Evolutionary conservation across 805 yeast species (phyloP), one percentile per base, ranked within the genome.

Genomic region (Candida krabiensis): DNA sequence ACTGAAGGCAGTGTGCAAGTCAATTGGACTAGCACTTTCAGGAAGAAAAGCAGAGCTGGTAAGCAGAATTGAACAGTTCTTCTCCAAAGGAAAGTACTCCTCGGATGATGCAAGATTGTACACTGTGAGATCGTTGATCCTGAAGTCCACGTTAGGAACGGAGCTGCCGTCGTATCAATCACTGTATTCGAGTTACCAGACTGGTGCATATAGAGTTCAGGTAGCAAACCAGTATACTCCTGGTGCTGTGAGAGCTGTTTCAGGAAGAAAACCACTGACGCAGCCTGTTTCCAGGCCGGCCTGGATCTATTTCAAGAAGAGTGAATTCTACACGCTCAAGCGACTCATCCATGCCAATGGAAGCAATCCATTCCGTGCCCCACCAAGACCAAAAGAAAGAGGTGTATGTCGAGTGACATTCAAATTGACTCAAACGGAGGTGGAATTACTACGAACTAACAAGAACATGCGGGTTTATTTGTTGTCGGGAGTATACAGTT

Each of bases 41-140:
- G 95, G 93, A 1, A 64, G 79, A 26, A 87, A 86, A 58, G 70
- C 72, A 15, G 83, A 76, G 23, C 59, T 86, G 11, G 71, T 72
- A 37, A 79, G 76, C 24, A 66, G 88, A 23, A 58, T 86, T 5
- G 55, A 63, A 34, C 63, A 60, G n/a, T 73, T 65, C 47, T 47
- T 80, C 25, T 61, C 63, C 19, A 66, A 62, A 29, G 79, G 79
- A 1, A 50, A 55, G 23, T 22, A 38, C 16, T 50, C 55, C n/a
- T 58, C 64, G 15, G 76, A 72, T 37, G 50, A 56, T 5, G 66
- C 70, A 31, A 62, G 76, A 37, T 57, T 79, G 18, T 55, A 66
- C 30, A 70, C 80, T 1, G 55, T 77, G 12, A 63, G 69, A 23
- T 62, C 70, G 21, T 43, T 79, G 12, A 69, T 79, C 11, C 50